A percentile compares a stretch with the other conserved stretches of the same genome.
These are phyloP conservation scores for Globisporangium mamillatum DNA, from an alignment of 352 stramenopile genomes.

Conservation along the genomic window DNA sequence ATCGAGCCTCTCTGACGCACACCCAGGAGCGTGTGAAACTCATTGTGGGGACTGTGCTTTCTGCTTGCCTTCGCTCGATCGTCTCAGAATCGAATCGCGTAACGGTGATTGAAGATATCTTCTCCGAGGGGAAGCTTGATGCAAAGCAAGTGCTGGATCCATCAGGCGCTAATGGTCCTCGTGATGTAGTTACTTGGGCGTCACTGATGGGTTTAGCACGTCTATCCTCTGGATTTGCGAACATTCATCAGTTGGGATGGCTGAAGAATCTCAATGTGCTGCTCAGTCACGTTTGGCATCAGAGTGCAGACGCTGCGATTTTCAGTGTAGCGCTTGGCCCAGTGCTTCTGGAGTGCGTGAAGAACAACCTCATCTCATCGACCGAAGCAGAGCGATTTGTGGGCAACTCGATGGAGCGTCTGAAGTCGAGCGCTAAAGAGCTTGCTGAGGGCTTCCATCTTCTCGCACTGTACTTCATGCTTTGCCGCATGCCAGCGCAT, in stretches of 20 bases:
- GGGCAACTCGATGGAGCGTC: constrained; percentile 26
- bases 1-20: not conserved
- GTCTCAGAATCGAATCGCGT: not conserved
- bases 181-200: constrained; percentile 27
- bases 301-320: constrained; percentile 6
- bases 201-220: constrained; percentile 33
- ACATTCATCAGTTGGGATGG: constrained; percentile 36
- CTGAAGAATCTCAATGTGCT: constrained; percentile 37
- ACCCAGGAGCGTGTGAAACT: constrained; percentile 6
- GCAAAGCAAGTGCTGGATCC: not conserved
- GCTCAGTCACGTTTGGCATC: constrained; percentile 29
- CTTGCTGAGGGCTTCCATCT: constrained; percentile 22
- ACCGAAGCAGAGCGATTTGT: constrained; percentile 32
- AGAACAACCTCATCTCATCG: constrained; percentile 26
- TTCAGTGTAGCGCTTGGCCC: constrained; percentile 35
- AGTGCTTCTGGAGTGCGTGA: constrained; percentile 37
- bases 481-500: constrained; percentile 16
- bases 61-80: not conserved
- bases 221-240: constrained; percentile 28
- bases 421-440: not conserved
- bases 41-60: constrained; percentile 2
- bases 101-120: constrained; percentile 1
- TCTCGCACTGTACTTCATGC: constrained; percentile 25
- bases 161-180: not conserved
- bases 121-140: not conserved